Evolutionary conservation across 179 eudicot species (phyloP).

Genomic region (Sideroxylon spinosum): DNA sequence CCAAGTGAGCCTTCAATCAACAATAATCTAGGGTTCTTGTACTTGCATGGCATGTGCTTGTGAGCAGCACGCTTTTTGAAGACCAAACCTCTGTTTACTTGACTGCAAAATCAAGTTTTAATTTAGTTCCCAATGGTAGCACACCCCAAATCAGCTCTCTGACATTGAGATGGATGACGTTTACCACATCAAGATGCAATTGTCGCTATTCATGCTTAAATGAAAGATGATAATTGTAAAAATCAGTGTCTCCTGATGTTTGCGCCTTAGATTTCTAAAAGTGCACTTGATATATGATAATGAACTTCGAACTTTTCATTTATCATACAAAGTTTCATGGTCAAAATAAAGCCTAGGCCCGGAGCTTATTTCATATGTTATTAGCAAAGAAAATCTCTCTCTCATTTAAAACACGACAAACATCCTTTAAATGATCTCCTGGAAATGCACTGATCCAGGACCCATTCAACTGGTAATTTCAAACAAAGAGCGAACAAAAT

Average conservation of each 20-base stretch:
- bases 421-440: not conserved
- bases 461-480: too few relatives aligned
- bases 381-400: too few relatives aligned
- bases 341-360: too few relatives aligned
- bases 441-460: not conserved
- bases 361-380: too few relatives aligned
- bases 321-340: too few relatives aligned
- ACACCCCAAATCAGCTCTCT: slow-evolving; percentile 2
- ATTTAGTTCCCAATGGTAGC: slow-evolving; percentile 2
- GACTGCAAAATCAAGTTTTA: slow-evolving; percentile 38
- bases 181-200: not conserved
- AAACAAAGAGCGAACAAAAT: not conserved
- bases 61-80: slow-evolving; percentile 96
- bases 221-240: too few relatives aligned
- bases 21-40: slow-evolving; percentile 62
- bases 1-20: slow-evolving; percentile 77
- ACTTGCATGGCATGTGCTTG: slow-evolving; percentile 84
- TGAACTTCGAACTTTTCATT: too few relatives aligned
- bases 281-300: too few relatives aligned
- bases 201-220: too few relatives aligned
- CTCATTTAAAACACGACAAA: not conserved
- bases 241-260: too few relatives aligned
- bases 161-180: not conserved
- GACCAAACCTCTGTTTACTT: slow-evolving; percentile 73
- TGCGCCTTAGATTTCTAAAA: too few relatives aligned